Base-by-base conservation (phyloP, 1,284 basidiomycete genomes). In the Singerocomus inundabilis region DNA sequence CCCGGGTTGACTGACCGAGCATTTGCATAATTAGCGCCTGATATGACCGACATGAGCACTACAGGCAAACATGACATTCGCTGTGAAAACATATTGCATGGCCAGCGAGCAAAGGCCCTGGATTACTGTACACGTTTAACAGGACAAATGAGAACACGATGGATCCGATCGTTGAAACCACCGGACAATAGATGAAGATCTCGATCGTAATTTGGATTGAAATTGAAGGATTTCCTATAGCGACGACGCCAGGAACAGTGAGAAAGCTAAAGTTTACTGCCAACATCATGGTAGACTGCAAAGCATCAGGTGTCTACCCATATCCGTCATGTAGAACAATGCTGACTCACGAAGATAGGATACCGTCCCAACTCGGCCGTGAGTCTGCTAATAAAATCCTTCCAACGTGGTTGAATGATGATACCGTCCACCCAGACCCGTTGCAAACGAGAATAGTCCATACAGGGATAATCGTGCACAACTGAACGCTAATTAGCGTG, bases 311-410 rank as follows among this genome's bases (percentile, higher is more conserved):
- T 7, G n/a, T 15, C 13, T 0, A 3, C 10, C 7, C n/a, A n/a
- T n/a, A n/a, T n/a, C n/a, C n/a, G n/a, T n/a, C n/a, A 31, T 1
- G n/a, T 0, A 15, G 26, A 36, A 11, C 6, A 29, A 6, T 1
- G 1, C 5, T 6, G 9, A 66, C 78, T 30, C 47, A 82, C 81
- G 52, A 73, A 74, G 13, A 82, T 67, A 21, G 76, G 70, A 51
- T 74, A 74, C 36, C 79, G 74, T 42, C 70, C 66, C 75, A 82
- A 79, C 53, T 84, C 79, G 1, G 59, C 57, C 13, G 69, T 72
- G 29, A 82, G 57, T 44, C 72, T 74, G 8, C 61, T 55, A 13
- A 80, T 71, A 36, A 74, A 75, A 4, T 63, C 52, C 13, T 63
- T 57, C 63, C 63, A 66, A 1, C 53, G 56, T 6, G 61, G 63